These are phyloP conservation scores for Eucalyptus tenuipes DNA, from an alignment of 345 rosid genomes.

Conservation along the genomic window DNA sequence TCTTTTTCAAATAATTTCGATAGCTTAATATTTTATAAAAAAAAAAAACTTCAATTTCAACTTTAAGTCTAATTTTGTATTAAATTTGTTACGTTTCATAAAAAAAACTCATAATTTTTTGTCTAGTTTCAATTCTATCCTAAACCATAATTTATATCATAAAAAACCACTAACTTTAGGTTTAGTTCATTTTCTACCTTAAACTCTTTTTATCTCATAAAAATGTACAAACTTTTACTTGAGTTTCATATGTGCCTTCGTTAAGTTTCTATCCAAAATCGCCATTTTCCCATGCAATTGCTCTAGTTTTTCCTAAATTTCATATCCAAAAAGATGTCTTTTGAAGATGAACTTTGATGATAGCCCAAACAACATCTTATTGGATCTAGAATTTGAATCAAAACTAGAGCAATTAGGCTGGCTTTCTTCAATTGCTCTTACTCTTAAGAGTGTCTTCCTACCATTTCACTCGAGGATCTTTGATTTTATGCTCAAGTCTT, in stretches of 20 bases:
- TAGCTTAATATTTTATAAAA: not conserved
- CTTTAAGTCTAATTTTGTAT: too few species aligned
- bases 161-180: not conserved
- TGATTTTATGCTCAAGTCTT: not conserved
- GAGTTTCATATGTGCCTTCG: too few species aligned
- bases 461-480: too few species aligned
- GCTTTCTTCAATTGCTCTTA: not conserved
- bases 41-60: too few species aligned
- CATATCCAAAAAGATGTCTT: not conserved
- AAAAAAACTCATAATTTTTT: too few species aligned
- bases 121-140: too few species aligned
- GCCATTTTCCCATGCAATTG: not conserved
- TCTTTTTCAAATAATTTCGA: too few species aligned
- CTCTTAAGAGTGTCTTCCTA: not conserved
- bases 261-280: too few species aligned
- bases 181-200: not conserved
- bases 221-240: too few species aligned
- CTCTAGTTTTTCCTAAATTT: not conserved
- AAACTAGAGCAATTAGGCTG: not conserved
- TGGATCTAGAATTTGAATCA: not conserved
- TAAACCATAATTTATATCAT: too few species aligned
- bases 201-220: not conserved
- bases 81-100: too few species aligned
- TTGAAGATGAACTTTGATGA: not conserved
- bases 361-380: fast-evolving